phyloP scores from a whole-genome alignment of 1,284 basidiomycete species.

The Ganoderma resinaceum region DNA sequence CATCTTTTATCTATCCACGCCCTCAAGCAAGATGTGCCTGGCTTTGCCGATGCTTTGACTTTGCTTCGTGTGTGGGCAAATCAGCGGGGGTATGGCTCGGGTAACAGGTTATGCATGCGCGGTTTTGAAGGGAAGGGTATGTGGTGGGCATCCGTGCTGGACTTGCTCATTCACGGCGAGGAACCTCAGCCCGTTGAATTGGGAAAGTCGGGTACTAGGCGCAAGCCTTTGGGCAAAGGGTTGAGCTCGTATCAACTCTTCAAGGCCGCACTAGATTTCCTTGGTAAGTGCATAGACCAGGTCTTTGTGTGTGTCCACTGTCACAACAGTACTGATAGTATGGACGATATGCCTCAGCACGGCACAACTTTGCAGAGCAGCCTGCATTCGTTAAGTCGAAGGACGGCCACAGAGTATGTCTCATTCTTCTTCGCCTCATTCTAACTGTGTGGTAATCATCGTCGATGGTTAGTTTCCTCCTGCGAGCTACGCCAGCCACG shows the following conservation, averaged over 20 bases:
- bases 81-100: constrained; percentile 80
- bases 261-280: constrained; percentile 80
- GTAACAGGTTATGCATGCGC: constrained; percentile 60
- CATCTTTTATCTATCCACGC: constrained; percentile 77
- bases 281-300: constrained; percentile 56
- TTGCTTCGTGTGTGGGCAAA: constrained; percentile 92
- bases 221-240: constrained; percentile 69
- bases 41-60: constrained; percentile 79
- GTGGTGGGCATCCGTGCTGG: constrained; percentile 79
- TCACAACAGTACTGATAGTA: background rate
- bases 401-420: constrained; percentile 55
- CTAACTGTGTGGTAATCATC: background rate
- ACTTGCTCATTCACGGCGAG: constrained; percentile 76
- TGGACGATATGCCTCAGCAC: constrained; percentile 51
- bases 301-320: background rate
- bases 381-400: constrained; percentile 69
- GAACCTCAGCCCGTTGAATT: constrained; percentile 45
- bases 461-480: constrained; percentile 53
- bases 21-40: constrained; percentile 66
- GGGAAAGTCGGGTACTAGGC: constrained; percentile 49
- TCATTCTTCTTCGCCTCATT: background rate
- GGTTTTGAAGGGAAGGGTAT: constrained; percentile 74
- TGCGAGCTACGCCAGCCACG: constrained; percentile 59
- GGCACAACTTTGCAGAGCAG: constrained; percentile 71
- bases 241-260: constrained; percentile 90